These are phyloP conservation scores for Russula vinacea DNA, from an alignment of 768 basidiomycete species.

Conservation along the genomic window DNA sequence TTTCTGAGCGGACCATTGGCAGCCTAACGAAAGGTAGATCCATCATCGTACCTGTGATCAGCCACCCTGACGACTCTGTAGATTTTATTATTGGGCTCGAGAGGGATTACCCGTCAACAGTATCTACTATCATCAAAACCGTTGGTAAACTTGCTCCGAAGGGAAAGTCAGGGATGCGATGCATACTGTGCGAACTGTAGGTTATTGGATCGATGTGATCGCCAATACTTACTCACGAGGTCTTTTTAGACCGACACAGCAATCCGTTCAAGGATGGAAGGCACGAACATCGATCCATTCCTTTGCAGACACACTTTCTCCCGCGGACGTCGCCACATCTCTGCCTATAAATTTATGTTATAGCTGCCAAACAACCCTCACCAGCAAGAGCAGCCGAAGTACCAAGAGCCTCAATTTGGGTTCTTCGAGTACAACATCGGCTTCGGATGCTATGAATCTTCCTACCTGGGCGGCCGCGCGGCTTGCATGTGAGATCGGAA, in stretches of 20 bases:
- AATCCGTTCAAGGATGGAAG: constrained; percentile 70
- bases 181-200: constrained; percentile 66
- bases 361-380: constrained; percentile 58
- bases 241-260: constrained; percentile 55
- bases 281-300: constrained; percentile 67
- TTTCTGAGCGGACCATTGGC: constrained; percentile 57
- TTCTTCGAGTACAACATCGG: not conserved
- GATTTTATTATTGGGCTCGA: constrained; percentile 81
- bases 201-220: not conserved
- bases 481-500: not conserved
- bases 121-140: constrained; percentile 77
- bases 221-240: constrained; percentile 3
- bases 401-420: constrained; percentile 33
- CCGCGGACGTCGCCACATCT: constrained; percentile 8
- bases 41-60: not conserved
- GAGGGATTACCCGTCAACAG: constrained; percentile 81
- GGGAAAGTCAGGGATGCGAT: constrained; percentile 45
- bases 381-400: constrained; percentile 51
- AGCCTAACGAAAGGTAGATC: constrained; percentile 63
- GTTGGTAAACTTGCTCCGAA: constrained; percentile 76
- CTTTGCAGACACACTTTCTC: constrained; percentile 35
- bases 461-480: constrained; percentile 31
- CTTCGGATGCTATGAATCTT: constrained; percentile 11
- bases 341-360: constrained; percentile 54
- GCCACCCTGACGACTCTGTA: constrained; percentile 33